Evolutionary conservation across 2,329 filamentous ascomycete genomes (phyloP), one percentile per base, ranked within the genome.

Genomic region (Alternaria brassicae): DNA sequence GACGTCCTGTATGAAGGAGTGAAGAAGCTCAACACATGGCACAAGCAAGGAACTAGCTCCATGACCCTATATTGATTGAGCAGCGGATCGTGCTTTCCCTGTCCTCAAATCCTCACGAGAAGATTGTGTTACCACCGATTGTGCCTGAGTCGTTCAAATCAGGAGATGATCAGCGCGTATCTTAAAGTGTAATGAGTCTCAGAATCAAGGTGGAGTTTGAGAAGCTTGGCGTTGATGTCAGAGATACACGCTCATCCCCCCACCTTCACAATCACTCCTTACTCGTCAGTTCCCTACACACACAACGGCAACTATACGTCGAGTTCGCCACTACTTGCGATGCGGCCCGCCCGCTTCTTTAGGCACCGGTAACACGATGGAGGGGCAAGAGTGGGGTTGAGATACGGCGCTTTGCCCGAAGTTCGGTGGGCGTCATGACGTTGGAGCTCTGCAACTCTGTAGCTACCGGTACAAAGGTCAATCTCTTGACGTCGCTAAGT

Each of bases 351-450:
- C 30, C 25, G 23, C 28, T 39, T 42, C 47, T 50, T 56, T 53
- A 56, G 52, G 52, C 55, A 55, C 58, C 58, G 58, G 55, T n/a
- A 41, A 28, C 34, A 37, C 9, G 21, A 36, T 25, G 41, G 55
- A 44, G 45, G 37, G 40, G 54, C 61, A 62, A 66, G 58, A 66
- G 65, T 67, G 65, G 65, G 65, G 65, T 67, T 50, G 37, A 50
- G 42, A 55, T 53, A 49, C 32, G 42, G 53, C 36, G 23, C 40
- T 42, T 42, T 58, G 21, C 30, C 57, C 56, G 56, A 41, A 53
- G 39, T 50, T 50, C 34, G 53, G 41, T 40, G 30, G 39, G 30
- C 28, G 53, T 56, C 54, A 66, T 67, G 63, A 66, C 65, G 63
- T 64, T 61, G 58, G 42, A 48, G 61, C 54, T 57, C 34, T 37